Evolutionary conservation across 305 asterid genomes (phyloP), one percentile per base, ranked within the genome.

Genomic region (Fraxinus velutina): DNA sequence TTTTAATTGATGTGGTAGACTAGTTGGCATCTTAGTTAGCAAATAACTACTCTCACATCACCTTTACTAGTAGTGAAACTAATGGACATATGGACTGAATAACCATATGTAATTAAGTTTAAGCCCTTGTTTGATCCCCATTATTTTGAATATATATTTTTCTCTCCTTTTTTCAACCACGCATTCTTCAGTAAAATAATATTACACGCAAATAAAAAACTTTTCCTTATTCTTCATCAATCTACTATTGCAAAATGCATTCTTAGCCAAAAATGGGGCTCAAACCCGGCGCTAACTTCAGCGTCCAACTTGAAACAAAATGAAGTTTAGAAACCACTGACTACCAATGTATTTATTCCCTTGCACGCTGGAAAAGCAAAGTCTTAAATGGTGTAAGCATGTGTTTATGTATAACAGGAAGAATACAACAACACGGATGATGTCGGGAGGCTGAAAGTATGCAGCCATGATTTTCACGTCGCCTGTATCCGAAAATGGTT

Each of bases 401-500:
- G 9, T 52, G 64, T 66, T 36, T 39, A 27, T 17, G 64, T 21
- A 52, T 79, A 27, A 70, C 88, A 94, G 98, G 98, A 94, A 82
- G 96, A 89, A 83, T 94, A 94, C 88, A 86, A 70, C 79, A 79
- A 86, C 82, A 85, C 82, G 92, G 97, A 92, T 62, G 90, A 90
- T 44, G 86, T 92, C 66, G 94, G 95, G 88, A 88, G 78, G 0
- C 29, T 94, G 87, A 92, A 86, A 85, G 79, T 47, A 29, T 94
- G 98, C 81, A 80, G 89, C 17, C 98, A 94, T 88, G 96, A 92
- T 85, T 94, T 90, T 83, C 98, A 94, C 80, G 91, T 88, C 37
- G 85, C 87, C 6, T 94, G 98, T 78, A 91, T 94, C 82, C 84
- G 85, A 32, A 94, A 86, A 87, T 94, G 98, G 98, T 60, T 94